These are phyloP conservation scores for Turritis glabra DNA, from an alignment of 345 rosid genomes.

Conservation along the genomic window DNA sequence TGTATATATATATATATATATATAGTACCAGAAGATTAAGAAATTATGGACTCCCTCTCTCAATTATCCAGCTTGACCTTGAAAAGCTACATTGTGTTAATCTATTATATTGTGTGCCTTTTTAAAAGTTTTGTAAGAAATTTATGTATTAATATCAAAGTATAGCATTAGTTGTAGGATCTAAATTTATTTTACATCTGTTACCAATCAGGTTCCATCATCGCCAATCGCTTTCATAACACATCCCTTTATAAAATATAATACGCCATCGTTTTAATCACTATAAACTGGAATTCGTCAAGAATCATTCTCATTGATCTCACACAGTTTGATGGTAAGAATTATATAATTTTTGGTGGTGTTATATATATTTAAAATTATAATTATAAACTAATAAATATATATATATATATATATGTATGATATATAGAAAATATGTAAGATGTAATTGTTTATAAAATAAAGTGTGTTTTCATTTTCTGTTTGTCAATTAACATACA, in stretches of 20 bases:
- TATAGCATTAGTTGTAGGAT: slow-evolving; percentile 20
- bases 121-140: background rate
- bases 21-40: background rate
- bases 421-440: no score
- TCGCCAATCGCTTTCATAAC: slow-evolving; percentile 19
- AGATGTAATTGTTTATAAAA: no score
- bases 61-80: slow-evolving; percentile 17
- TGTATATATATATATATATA: no score
- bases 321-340: background rate
- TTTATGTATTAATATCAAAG: slow-evolving; percentile 11
- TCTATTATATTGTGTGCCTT: slow-evolving; percentile 19
- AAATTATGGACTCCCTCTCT: slow-evolving; percentile 2
- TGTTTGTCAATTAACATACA: background rate
- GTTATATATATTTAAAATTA: no score
- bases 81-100: slow-evolving; percentile 8
- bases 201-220: slow-evolving; percentile 31
- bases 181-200: slow-evolving; percentile 27
- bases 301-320: background rate
- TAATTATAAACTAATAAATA: no score
- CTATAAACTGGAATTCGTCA: slow-evolving; percentile 22
- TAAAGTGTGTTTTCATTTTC: no score
- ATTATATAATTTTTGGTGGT: no score
- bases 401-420: no score
- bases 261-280: background rate
- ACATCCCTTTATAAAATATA: background rate